Percentiles rank a stretch among this genome's conserved stretches.
Conservation (phyloP, 225 moss, liverwort and hornwort genomes). For the Physcomitrellopsis africana region DNA sequence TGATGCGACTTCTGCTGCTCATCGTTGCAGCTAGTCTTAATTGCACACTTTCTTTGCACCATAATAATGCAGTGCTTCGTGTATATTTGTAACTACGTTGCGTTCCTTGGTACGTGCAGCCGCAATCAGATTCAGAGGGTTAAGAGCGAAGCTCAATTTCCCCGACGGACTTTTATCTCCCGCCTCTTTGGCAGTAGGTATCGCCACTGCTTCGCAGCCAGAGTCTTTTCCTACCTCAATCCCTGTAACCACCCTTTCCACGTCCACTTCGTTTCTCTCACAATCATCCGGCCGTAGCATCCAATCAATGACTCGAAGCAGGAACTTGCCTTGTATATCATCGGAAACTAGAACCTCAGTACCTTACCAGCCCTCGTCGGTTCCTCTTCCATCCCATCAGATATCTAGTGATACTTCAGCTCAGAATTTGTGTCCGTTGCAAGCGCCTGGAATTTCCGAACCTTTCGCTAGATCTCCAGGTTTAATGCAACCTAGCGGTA, state of each 20-base stretch:
- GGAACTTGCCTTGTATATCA: not conserved
- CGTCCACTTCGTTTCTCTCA: conserved; percentile 23
- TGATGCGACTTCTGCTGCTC: not conserved
- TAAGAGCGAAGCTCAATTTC: conserved; percentile 53
- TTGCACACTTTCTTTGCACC: too few relatives aligned
- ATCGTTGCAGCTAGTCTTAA: not conserved
- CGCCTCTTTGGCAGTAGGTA: conserved; percentile 5
- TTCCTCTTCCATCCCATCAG: not conserved
- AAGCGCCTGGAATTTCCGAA: conserved; percentile 4
- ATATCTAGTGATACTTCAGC: conserved; percentile 14
- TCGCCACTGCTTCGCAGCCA: conserved; percentile 14
- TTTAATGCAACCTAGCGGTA: conserved; percentile 14
- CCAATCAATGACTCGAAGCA: conserved; percentile 25
- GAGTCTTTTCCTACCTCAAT: not conserved
- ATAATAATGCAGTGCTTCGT: not conserved
- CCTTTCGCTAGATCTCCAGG: not conserved
- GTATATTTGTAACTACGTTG: conserved; percentile 11
- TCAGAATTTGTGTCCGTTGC: conserved; percentile 17
- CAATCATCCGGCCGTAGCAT: conserved; percentile 26
- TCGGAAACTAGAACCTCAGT: conserved; percentile 26
- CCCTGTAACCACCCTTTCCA: conserved; percentile 25
- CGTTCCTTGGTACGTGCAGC: conserved; percentile 38
- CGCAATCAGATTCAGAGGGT: conserved; percentile 48
- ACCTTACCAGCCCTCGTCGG: not conserved
- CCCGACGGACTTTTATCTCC: conserved; percentile 28